Evolutionary conservation across 2,329 filamentous ascomycete genomes (phyloP).

Genomic region (Verticillium nubilum): DNA sequence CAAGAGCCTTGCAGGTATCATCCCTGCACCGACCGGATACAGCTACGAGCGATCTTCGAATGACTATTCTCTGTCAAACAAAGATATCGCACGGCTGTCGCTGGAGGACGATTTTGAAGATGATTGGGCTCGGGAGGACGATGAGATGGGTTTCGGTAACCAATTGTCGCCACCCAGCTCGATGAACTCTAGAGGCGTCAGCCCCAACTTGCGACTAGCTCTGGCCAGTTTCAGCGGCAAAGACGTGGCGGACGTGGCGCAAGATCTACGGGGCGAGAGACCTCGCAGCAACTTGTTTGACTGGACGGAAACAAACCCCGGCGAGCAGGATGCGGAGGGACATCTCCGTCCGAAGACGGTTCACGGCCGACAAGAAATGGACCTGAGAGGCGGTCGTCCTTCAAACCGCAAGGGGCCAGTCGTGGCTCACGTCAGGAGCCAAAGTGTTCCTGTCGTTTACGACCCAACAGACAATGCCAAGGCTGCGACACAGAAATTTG

Average conservation of each 20-base stretch:
- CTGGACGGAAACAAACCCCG: constrained; percentile 65
- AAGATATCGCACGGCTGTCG: constrained; percentile 45
- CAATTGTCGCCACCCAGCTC: constrained; percentile 55
- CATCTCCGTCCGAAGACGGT: constrained; percentile 65
- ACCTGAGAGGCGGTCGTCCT: constrained; percentile 64
- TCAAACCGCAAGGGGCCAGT: constrained; percentile 63
- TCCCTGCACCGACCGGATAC: background rate
- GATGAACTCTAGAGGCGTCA: constrained; percentile 46
- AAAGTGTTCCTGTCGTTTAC: constrained; percentile 71
- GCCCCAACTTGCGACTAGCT: constrained; percentile 48
- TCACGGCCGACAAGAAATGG: constrained; percentile 68
- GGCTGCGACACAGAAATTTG: constrained; percentile 61
- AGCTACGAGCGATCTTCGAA: constrained; percentile 18
- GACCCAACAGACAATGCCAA: constrained; percentile 53
- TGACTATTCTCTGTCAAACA: constrained; percentile 26
- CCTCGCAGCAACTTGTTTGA: constrained; percentile 69
- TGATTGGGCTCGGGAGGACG: constrained; percentile 54
- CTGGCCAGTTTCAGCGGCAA: constrained; percentile 48
- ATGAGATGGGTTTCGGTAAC: constrained; percentile 47
- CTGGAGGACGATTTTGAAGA: constrained; percentile 59
- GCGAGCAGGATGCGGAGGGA: constrained; percentile 54
- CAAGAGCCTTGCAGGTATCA: constrained; percentile 6
- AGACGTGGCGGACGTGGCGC: constrained; percentile 23
- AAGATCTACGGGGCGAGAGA: constrained; percentile 34
- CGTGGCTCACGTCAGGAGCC: constrained; percentile 68